Evolutionary conservation across 2,329 filamentous ascomycete genomes (phyloP).

Genomic region (Incumbomyces delicatus): DNA sequence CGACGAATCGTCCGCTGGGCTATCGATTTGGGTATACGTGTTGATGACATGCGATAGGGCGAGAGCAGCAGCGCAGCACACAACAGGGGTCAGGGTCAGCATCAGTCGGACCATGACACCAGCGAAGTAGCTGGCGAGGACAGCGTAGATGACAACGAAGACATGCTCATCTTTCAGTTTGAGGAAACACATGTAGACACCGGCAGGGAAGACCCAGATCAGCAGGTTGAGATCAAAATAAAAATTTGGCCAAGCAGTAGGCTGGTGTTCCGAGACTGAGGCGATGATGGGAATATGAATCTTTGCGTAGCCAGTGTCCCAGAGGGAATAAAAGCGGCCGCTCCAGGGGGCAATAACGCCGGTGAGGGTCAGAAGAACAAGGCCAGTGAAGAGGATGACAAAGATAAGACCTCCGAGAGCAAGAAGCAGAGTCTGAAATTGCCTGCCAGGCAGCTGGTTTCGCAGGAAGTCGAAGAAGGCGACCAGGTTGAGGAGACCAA

Average conservation of each 20-base stretch:
- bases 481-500: slow-evolving; percentile 87
- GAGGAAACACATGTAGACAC: slow-evolving; percentile 97
- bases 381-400: slow-evolving; percentile 58
- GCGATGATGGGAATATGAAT: slow-evolving; percentile 99
- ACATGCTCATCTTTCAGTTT: slow-evolving; percentile 91
- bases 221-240: slow-evolving; percentile 98
- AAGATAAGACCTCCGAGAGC: slow-evolving; percentile 67
- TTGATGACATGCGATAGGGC: slow-evolving; percentile 81
- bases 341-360: slow-evolving; percentile 96
- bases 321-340: slow-evolving; percentile 97
- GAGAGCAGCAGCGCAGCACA: slow-evolving; percentile 87
- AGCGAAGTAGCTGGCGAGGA: slow-evolving; percentile 94
- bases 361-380: slow-evolving; percentile 72
- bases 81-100: slow-evolving; percentile 91
- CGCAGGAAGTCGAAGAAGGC: slow-evolving; percentile 87
- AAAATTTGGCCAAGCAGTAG: slow-evolving; percentile 96
- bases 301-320: slow-evolving; percentile 98
- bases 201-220: slow-evolving; percentile 98
- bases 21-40: slow-evolving; percentile 62
- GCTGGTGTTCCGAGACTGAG: slow-evolving; percentile 98
- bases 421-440: slow-evolving; percentile 85
- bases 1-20: slow-evolving; percentile 45
- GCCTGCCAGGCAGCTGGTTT: slow-evolving; percentile 76
- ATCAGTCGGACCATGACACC: slow-evolving; percentile 99
- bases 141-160: slow-evolving; percentile 93